These are phyloP conservation scores for Dictyophora rubrovolvata DNA, from an alignment of 768 basidiomycete species.

Conservation along the genomic window DNA sequence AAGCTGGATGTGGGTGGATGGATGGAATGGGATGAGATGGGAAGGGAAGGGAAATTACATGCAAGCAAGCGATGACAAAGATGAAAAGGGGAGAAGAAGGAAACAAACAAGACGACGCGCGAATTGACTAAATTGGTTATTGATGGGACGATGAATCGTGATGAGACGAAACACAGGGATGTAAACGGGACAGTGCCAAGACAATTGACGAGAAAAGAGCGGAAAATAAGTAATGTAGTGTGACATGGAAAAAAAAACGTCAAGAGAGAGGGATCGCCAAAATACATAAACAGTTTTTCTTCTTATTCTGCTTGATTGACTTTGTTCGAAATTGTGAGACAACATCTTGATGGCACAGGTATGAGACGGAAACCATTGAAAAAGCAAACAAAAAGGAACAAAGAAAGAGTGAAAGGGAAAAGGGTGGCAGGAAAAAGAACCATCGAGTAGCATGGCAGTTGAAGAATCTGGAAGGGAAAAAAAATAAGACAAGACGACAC, in stretches of 20 bases:
- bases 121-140: background rate
- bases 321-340: background rate
- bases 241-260: conserved; percentile 4
- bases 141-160: conserved; percentile 5
- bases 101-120: background rate
- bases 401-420: conserved; percentile 4
- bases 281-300: background rate
- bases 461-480: background rate
- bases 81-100: background rate
- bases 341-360: background rate
- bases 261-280: background rate
- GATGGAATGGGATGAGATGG: background rate
- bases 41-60: background rate
- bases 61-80: background rate
- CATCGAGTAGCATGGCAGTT: too few species aligned
- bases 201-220: conserved; percentile 7
- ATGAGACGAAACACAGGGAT: conserved; percentile 1
- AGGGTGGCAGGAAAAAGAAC: background rate
- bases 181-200: conserved; percentile 1
- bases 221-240: conserved; percentile 1
- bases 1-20: background rate
- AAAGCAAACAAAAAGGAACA: too few species aligned
- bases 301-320: background rate
- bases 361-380: conserved; percentile 11
- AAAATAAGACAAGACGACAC: background rate